Base-by-base conservation (phyloP, 2,329 filamentous ascomycete species). In the Fusarium aywerte region DNA sequence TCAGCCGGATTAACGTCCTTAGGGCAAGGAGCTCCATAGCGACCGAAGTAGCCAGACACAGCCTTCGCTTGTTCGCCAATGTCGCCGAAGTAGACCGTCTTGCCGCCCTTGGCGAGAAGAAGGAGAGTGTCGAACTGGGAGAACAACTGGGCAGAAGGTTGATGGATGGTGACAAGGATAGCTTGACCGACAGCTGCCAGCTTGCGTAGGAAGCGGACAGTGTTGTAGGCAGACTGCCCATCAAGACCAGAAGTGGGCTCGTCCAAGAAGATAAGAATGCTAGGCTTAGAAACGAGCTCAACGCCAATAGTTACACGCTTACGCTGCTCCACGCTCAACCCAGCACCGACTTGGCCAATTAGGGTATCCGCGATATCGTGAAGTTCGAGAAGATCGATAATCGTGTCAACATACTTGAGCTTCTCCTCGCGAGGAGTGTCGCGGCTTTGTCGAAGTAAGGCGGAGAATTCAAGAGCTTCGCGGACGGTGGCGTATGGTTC, bases 401-500 rank as follows among this genome's bases (percentile, higher is more conserved):
- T 90, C 60, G 91, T 90, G 48, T 92, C 86, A 10, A 94, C 92
- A 66, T 95, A 95, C 5, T 84, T 85, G 2, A 92, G 78, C 78
- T 94, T 95, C 72, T 93, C 91, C 53, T 86, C 79, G 1, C 84
- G 83, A 1, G 89, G 80, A 3, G 88, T 84, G 23, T 88, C 82
- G 11, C 86, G 86, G 25, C 87, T 88, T 74, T 95, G 92, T 52
- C 92, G 87, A 11, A 95, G 84, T 2, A 92, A 78, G 5, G 92
- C 92, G 49, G 88, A 91, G 74, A 95, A 94, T 57, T 87, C 85
- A 6, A 95, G 82, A 2, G 91, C 90, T 76, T 95, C 92, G 16
- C 91, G 85, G 5, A 94, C 91, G 0, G 92, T 95, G 2, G 89
- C 85, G 0, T 86, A 91, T 2, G 87, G 82, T 56, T 93, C 84